These are phyloP conservation scores for Lipomyces spencermartinsiae DNA, from an alignment of 805 yeast genomes.

Conservation along the genomic window DNA sequence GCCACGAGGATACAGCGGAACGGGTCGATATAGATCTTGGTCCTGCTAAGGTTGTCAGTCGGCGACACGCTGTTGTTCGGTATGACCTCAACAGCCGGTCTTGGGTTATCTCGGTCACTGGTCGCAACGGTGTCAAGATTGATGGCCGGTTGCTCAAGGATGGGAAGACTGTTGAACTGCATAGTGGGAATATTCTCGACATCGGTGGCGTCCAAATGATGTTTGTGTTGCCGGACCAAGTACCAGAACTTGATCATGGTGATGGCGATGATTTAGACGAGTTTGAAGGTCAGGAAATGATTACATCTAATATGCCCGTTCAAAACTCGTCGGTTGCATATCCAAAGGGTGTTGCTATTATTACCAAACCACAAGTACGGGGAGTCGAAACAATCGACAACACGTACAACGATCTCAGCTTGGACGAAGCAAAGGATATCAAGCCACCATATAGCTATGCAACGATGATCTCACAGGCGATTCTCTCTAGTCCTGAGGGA, in stretches of 20 bases:
- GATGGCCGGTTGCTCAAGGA: constrained; percentile 64
- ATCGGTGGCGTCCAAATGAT: constrained; percentile 99
- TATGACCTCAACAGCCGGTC: constrained; percentile 75
- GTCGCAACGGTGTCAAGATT: constrained; percentile 92
- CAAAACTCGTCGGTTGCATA: constrained; percentile 42
- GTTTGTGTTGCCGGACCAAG: constrained; percentile 87
- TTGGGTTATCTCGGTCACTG: constrained; percentile 86
- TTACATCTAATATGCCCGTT: constrained; percentile 11
- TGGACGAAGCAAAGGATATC: constrained; percentile 87
- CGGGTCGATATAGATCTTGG: constrained; percentile 85
- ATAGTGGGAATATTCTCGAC: constrained; percentile 89
- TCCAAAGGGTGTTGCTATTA: constrained; percentile 52
- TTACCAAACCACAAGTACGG: constrained; percentile 51
- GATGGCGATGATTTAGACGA: constrained; percentile 17
- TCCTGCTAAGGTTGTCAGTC: constrained; percentile 95
- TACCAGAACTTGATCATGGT: constrained; percentile 28
- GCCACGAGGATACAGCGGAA: constrained; percentile 41
- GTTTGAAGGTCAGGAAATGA: constrained; percentile 27
- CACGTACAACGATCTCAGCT: constrained; percentile 60
- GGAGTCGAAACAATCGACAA: constrained; percentile 45
- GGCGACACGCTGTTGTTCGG: constrained; percentile 84
- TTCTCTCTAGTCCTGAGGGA: constrained; percentile 84
- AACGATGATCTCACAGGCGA: constrained; percentile 98
- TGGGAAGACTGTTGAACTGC: constrained; percentile 56
- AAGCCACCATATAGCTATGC: constrained; percentile 98